These are phyloP conservation scores for Fusarium keratoplasticum DNA, from an alignment of 2,329 filamentous ascomycete species.

Conservation along the genomic window DNA sequence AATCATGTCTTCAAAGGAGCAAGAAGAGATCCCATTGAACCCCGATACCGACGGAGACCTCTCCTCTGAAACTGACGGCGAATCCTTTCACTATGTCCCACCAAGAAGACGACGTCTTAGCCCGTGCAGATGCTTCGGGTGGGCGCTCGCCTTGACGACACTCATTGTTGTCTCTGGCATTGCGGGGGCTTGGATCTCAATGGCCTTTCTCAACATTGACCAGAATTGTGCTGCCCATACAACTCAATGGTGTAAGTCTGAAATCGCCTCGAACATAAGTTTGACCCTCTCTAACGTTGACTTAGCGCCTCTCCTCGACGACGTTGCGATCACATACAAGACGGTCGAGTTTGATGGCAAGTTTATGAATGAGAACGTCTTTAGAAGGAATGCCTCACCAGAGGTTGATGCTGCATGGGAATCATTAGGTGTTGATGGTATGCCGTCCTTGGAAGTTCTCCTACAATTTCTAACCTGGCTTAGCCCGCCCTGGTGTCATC, in stretches of 20 bases:
- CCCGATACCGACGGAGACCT: slow-evolving; percentile 15
- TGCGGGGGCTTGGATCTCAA: slow-evolving; percentile 37
- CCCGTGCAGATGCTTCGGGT: slow-evolving; percentile 28
- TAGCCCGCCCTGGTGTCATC: slow-evolving; percentile 61
- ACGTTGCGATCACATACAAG: slow-evolving; percentile 49
- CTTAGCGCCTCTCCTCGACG: slow-evolving; percentile 49
- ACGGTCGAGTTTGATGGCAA: slow-evolving; percentile 65
- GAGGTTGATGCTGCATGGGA: slow-evolving; percentile 70
- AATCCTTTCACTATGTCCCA: slow-evolving; percentile 32
- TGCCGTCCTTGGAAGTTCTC: slow-evolving; percentile 13
- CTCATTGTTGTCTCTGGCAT: slow-evolving; percentile 31
- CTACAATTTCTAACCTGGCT: slow-evolving; percentile 1
- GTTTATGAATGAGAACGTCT: slow-evolving; percentile 65
- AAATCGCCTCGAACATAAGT: accelerated
- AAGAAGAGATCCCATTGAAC: slow-evolving; percentile 35
- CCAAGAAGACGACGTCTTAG: slow-evolving; percentile 20
- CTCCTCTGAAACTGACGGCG: slow-evolving; percentile 34
- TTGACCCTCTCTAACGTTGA: not conserved
- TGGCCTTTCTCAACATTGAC: slow-evolving; percentile 35
- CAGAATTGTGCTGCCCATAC: slow-evolving; percentile 46
- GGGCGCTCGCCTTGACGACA: slow-evolving; percentile 6
- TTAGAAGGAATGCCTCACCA: slow-evolving; percentile 60
- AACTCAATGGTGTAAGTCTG: slow-evolving; percentile 52
- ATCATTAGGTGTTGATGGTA: slow-evolving; percentile 58
- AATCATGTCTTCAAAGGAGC: slow-evolving; percentile 39